These are phyloP conservation scores for Eucalyptus polyanthemos DNA, from an alignment of 345 rosid genomes.

Conservation along the genomic window DNA sequence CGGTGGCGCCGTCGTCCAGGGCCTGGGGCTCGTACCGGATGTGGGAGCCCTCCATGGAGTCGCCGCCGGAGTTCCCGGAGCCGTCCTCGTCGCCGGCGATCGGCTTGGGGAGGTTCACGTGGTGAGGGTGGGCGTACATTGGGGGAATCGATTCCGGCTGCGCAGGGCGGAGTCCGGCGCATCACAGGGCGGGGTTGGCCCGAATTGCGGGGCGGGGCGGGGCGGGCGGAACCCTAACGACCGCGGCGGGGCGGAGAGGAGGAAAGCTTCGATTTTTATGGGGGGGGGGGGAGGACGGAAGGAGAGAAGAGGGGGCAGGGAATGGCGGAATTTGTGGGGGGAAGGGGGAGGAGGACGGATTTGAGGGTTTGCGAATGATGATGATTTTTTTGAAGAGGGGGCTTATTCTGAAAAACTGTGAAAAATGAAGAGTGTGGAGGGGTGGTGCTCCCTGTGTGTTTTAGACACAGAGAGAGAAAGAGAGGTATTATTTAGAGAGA, in stretches of 20 bases:
- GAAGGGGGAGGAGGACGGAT: background rate
- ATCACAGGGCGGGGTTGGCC: background rate
- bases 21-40: conserved; percentile 9
- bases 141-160: background rate
- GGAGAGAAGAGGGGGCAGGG: background rate
- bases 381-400: background rate
- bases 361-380: background rate
- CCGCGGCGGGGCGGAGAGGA: background rate
- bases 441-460: background rate
- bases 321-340: background rate
- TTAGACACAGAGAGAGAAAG: background rate
- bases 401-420: background rate
- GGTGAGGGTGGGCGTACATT: conserved; percentile 57
- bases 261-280: background rate
- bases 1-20: conserved; percentile 18
- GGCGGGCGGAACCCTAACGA: background rate
- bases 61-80: conserved; percentile 15
- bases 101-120: conserved; percentile 37
- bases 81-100: conserved; percentile 20
- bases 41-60: conserved; percentile 15
- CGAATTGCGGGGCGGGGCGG: background rate
- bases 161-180: background rate
- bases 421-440: background rate
- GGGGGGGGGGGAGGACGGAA: no score
- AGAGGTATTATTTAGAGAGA: background rate